Base-by-base conservation (phyloP, 169 alveolate genomes). In the Plasmodium malariae region DNA sequence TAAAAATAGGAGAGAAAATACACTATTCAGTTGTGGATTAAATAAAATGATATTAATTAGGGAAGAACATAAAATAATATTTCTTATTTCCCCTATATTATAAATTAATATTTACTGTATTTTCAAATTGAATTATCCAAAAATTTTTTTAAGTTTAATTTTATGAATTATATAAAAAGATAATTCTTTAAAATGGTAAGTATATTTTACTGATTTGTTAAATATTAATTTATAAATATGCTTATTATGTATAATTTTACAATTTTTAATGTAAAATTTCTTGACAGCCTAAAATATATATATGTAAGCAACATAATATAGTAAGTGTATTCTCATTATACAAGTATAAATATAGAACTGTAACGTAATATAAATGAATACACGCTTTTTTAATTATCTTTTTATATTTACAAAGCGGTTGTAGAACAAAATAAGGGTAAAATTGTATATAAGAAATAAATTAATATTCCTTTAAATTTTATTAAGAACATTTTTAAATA, bases 41-140 rank as follows among this genome's bases (percentile, higher is more conserved):
- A 55, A 55, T 37, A 63, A 63, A 73, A 45, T 57, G 7, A 73
- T 54, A n/a, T 73, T 55, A 57, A 32, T 55, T 40, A 57, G 60
- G 60, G 55, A 7, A 14, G 57, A 51, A 62, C 57, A 62, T 73
- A 30, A 73, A 73, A 73, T 36, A 45, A 40, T 5, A 26, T 49
- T 71, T n/a, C 36, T 30, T 34, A 19, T 57, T 57, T 9, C 28
- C 14, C 48, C 2, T 73, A 40, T 36, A n/a, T 73, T n/a, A 73
- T 21, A 70, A 11, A 14, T 30, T 67, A 62, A 62, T 62, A 62
- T n/a, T 26, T 62, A 62, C 32, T 30, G 32, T n/a, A 5, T 40
- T 40, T 9, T 6, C n/a, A 40, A 5, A 40, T 9, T 6, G 51
- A 40, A 6, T 6, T 9, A 40, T 40, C 51, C 5, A 40, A 40